Base-by-base conservation (phyloP, 768 basidiomycete species). In the Strobilomyces dryophilus region DNA sequence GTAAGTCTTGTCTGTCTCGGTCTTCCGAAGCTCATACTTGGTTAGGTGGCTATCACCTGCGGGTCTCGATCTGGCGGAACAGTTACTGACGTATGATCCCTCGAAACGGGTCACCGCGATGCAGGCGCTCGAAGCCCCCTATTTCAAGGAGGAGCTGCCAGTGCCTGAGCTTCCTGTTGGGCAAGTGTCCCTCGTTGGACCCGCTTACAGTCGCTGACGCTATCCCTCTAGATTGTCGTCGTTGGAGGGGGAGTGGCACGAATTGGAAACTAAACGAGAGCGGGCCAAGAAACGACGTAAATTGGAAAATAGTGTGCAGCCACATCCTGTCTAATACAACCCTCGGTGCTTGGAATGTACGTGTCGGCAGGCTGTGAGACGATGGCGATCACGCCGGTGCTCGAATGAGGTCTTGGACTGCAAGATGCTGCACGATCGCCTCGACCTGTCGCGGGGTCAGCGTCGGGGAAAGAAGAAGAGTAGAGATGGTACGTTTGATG, bases 241-340 rank as follows among this genome's bases (percentile, higher is more conserved):
- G 12, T 71, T 97, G 39, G 84, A 92, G 66, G 95, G 97, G 42
- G 97, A 98, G 68, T 98, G 95, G 91, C 97, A 99, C 70, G 97
- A 99, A 69, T 78, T 95, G 57, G 95, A 98, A 69, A 90, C 92
- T 12, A 99, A 98, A 70, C 79, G 85, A 52, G 93, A 98, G 73
- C 80, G 92, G 37, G 86, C 87, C 53, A 89, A 84, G 73, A 87
- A 88, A 71, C 78, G 83, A 67, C 80, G 80, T 73, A 87, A 80
- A 77, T 76, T 77, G 57, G 87, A 84, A 70, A 71, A 61, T 68
- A 73, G 67, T 62, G 57, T 64, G 61, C 71, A 71, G 57, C 69
- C 71, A 71, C 62, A 65, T 51, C 63, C 64, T 66, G 59, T 70
- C 65, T 71, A 63, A 61, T 67, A 53, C 46, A 53, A 57, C 53